These are phyloP conservation scores for Amaranthus tricolor DNA, from an alignment of 179 eudicot genomes.

Conservation along the genomic window DNA sequence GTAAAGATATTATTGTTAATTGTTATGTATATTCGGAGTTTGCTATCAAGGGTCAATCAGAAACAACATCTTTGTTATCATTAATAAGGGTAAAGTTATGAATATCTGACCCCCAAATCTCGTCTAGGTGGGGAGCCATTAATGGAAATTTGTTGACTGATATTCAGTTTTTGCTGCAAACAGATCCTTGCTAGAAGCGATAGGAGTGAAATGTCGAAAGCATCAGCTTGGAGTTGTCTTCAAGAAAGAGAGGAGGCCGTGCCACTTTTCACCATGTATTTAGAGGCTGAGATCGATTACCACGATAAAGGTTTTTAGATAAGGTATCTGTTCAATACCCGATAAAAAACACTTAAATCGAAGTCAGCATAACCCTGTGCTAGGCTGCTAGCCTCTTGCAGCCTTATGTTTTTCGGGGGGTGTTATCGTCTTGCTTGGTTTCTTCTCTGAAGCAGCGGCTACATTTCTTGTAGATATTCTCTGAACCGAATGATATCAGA, in stretches of 20 bases:
- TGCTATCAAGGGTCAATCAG: no score
- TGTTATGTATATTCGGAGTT: no score
- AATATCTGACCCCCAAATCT: no score
- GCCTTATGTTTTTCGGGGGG: conserved; percentile 11
- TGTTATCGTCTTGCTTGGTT: background rate
- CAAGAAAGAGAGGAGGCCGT: conserved; percentile 10
- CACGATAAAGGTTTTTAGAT: background rate
- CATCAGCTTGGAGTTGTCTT: conserved; percentile 22
- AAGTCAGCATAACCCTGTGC: conserved; percentile 12
- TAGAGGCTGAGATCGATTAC: conserved; percentile 16
- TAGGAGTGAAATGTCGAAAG: background rate
- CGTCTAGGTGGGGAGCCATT: no score
- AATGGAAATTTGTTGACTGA: background rate
- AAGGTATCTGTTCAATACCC: conserved; percentile 30
- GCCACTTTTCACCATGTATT: conserved; percentile 9
- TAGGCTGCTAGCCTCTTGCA: conserved; percentile 12
- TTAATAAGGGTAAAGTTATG: no score
- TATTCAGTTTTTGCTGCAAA: conserved; percentile 1
- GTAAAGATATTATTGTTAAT: no score
- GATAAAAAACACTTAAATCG: background rate
- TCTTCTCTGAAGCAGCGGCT: conserved; percentile 21
- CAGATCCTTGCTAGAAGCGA: conserved; percentile 18
- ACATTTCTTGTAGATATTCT: conserved; percentile 10
- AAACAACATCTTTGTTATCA: no score
- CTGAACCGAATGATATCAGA: conserved; percentile 13